phyloP scores from a whole-genome alignment of 2,329 filamentous ascomycete genomes.

The Fusarium coffeatum region DNA sequence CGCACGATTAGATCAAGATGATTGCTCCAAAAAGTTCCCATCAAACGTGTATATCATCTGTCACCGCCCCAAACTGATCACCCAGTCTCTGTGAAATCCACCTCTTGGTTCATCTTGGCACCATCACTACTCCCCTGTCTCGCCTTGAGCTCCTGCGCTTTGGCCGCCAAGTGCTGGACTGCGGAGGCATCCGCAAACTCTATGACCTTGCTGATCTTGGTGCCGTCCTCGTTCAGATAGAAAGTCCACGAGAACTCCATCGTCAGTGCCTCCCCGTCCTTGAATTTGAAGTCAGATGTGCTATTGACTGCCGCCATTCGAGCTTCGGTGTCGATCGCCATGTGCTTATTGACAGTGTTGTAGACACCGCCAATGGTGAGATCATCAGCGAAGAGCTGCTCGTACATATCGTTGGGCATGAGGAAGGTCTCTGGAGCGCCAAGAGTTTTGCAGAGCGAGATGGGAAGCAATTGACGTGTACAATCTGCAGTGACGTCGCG shows the following conservation, averaged over 20 bases:
- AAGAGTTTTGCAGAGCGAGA: conserved; percentile 12
- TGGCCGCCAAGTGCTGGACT: conserved; percentile 11
- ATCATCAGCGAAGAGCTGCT: conserved; percentile 15
- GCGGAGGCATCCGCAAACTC: conserved; percentile 23
- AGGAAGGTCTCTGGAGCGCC: conserved; percentile 2
- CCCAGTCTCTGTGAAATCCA: not conserved
- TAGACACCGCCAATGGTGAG: conserved; percentile 17
- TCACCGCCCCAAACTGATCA: not conserved
- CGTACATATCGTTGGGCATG: conserved; percentile 25
- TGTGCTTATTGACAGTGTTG: not conserved
- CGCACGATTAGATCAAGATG: not conserved
- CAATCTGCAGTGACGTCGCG: conserved; percentile 23
- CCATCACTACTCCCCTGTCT: not conserved
- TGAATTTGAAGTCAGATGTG: conserved; percentile 17
- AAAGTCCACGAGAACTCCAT: conserved; percentile 24
- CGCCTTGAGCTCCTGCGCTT: not conserved
- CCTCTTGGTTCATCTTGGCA: not conserved
- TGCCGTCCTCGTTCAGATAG: conserved; percentile 19
- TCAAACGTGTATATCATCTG: not conserved
- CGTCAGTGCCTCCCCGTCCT: conserved; percentile 4
- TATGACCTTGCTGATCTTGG: conserved; percentile 24
- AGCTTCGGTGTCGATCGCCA: conserved; percentile 20
- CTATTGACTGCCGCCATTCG: conserved; percentile 15
- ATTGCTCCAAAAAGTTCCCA: not conserved
- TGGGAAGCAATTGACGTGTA: conserved; percentile 27